These are phyloP conservation scores for Eutypella sp. DNA, from an alignment of 2,329 filamentous ascomycete genomes.

Conservation along the genomic window DNA sequence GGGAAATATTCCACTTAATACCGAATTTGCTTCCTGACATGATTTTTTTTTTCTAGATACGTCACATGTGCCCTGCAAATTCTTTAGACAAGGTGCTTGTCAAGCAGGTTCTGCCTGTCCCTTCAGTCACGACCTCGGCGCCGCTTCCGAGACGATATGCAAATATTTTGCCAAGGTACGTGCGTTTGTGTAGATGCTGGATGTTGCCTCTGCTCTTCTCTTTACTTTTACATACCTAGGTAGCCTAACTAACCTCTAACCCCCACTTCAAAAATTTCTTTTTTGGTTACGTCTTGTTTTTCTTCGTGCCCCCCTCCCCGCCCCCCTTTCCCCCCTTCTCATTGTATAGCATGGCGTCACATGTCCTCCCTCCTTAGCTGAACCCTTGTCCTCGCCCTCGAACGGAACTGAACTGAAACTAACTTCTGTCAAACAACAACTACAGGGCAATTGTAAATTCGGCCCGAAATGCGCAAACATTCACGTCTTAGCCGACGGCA, in stretches of 20 bases:
- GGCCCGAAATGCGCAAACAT: constrained; percentile 96
- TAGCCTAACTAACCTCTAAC: no score
- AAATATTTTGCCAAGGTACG: constrained; percentile 98
- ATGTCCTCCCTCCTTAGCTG: no score
- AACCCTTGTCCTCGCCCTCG: no score
- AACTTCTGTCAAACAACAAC: constrained; percentile 18
- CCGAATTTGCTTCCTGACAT: constrained; percentile 1
- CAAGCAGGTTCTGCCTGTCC: constrained; percentile 95
- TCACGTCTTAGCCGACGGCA: constrained; percentile 89
- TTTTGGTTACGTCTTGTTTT: no score
- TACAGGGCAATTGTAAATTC: constrained; percentile 96
- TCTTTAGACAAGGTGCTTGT: constrained; percentile 93
- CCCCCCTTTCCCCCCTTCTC: no score
- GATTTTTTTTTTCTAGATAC: constrained; percentile 59
- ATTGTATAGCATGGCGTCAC: no score
- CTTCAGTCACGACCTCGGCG: constrained; percentile 88
- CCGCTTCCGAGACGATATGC: constrained; percentile 82
- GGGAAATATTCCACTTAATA: no score
- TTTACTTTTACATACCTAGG: no score
- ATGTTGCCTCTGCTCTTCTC: no score
- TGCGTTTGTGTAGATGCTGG: constrained; percentile 6
- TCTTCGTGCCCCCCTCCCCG: constrained; percentile 1
- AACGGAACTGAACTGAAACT: constrained; percentile 13
- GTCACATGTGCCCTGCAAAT: constrained; percentile 97
- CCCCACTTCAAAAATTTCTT: no score